These are phyloP conservation scores for Ogataea ramenticola DNA, from an alignment of 805 yeast species.

Conservation along the genomic window DNA sequence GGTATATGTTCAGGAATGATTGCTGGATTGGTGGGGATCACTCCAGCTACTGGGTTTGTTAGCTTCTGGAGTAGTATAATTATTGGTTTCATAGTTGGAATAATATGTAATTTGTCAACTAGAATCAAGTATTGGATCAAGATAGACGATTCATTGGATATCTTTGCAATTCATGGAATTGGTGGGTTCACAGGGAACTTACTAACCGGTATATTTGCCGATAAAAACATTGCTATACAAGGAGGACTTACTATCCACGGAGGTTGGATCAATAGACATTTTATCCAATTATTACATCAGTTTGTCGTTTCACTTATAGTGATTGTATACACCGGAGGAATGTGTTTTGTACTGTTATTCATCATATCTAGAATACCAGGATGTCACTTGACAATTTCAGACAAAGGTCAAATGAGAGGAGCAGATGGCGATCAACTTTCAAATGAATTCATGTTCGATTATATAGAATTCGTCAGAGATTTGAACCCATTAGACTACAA, in stretches of 20 bases:
- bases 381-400: constrained; percentile 61
- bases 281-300: constrained; percentile 79
- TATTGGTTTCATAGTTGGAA: constrained; percentile 68
- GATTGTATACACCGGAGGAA: constrained; percentile 63
- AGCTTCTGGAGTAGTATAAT: constrained; percentile 81
- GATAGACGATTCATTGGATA: constrained; percentile 85
- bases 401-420: constrained; percentile 70
- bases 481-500: constrained; percentile 28
- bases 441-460: constrained; percentile 84
- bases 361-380: constrained; percentile 73
- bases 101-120: constrained; percentile 77
- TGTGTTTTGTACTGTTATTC: constrained; percentile 50
- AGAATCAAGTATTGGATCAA: constrained; percentile 67
- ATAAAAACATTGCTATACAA: constrained; percentile 60
- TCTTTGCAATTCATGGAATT: constrained; percentile 88
- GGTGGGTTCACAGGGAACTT: constrained; percentile 82
- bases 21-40: constrained; percentile 88
- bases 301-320: constrained; percentile 27
- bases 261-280: constrained; percentile 84
- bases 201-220: constrained; percentile 77
- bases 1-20: constrained; percentile 91
- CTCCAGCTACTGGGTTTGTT: constrained; percentile 86
- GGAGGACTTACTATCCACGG: constrained; percentile 60
- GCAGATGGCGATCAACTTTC: constrained; percentile 83
- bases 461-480: constrained; percentile 85